A percentile compares a stretch with the other conserved stretches of the same genome.
These are phyloP conservation scores for Phytophthora nicotianae DNA, from an alignment of 352 stramenopile genomes.

Conservation along the genomic window DNA sequence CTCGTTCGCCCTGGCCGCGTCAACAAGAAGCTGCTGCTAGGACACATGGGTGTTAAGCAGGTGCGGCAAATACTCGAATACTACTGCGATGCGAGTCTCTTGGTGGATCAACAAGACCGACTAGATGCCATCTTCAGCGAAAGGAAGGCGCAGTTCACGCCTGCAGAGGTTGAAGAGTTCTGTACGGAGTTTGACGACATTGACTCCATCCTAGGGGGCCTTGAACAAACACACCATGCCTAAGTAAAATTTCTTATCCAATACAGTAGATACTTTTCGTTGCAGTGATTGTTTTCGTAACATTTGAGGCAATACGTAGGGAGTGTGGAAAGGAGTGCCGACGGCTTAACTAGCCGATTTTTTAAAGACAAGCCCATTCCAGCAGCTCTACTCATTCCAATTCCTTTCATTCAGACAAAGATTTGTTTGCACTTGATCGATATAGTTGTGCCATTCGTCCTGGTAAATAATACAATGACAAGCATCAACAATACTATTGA, in stretches of 20 bases:
- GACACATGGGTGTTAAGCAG: constrained; percentile 58
- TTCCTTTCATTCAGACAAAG: no score
- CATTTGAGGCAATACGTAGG: no score
- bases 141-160: constrained; percentile 35
- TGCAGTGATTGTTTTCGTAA: not conserved
- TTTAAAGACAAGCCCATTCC: no score
- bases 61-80: constrained; percentile 74
- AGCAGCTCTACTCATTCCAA: no score
- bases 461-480: no score
- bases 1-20: constrained; percentile 91
- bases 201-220: constrained; percentile 43
- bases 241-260: not conserved
- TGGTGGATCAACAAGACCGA: constrained; percentile 16
- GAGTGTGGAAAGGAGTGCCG: no score
- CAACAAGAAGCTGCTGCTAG: constrained; percentile 85
- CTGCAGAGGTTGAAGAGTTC: constrained; percentile 58
- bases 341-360: no score
- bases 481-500: no score
- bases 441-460: no score
- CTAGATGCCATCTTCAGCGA: constrained; percentile 25
- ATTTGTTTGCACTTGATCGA: no score
- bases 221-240: constrained; percentile 7
- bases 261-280: constrained; percentile 1
- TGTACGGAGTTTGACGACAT: constrained; percentile 55
- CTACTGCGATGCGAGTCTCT: constrained; percentile 53